Evolutionary conservation across 2,329 filamentous ascomycete genomes (phyloP), one percentile per base, ranked within the genome.

Genomic region (Aspergillus flavus): DNA sequence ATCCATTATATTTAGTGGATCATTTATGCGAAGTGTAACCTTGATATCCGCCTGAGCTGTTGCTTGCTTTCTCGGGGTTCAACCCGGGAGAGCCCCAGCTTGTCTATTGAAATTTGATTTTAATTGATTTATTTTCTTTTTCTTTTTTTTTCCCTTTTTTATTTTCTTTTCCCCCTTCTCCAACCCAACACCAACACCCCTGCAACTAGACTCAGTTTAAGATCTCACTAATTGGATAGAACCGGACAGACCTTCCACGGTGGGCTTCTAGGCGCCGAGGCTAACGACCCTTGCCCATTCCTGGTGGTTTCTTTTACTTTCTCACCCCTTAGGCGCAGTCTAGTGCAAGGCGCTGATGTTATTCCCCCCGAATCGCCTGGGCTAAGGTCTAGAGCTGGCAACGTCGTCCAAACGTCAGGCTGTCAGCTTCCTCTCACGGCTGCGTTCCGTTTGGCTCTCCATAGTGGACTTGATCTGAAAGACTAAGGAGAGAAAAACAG

Each of bases 401-500:
- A 61, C 61, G 61, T 61, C 58, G 58, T 54, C 46, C 58, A 59
- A 45, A 61, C 61, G 52, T 58, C 61, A 63, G 53, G 23, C 23
- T 52, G 46, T 32, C 59, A 14, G 26, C 43, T 39, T 57, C 34
- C 50, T 30, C 21, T 54, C 23, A 48, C 41, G 52, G 48, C 45
- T 60, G 39, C 39, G 26, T 53, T 52, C 61, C 61, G 58, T 63
- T 53, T 61, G 58, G 53, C 53, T 53, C 48, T 19, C 28, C 19
- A 32, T 23, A 14, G 48, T 34, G 48, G 28, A 21, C 28, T 23
- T 28, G 14, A 52, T 52, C 16, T 30, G 28, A 52, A 52, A 32
- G 10, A n/a, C 28, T 52, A 10, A 19, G 19, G 26, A 21, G 11
- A 23, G 30, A 21, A n/a, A 52, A 52, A n/a, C n/a, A 32, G n/a